These are phyloP conservation scores for Tolypocladium nubicola DNA, from an alignment of 2,329 filamentous ascomycete genomes.

Conservation along the genomic window DNA sequence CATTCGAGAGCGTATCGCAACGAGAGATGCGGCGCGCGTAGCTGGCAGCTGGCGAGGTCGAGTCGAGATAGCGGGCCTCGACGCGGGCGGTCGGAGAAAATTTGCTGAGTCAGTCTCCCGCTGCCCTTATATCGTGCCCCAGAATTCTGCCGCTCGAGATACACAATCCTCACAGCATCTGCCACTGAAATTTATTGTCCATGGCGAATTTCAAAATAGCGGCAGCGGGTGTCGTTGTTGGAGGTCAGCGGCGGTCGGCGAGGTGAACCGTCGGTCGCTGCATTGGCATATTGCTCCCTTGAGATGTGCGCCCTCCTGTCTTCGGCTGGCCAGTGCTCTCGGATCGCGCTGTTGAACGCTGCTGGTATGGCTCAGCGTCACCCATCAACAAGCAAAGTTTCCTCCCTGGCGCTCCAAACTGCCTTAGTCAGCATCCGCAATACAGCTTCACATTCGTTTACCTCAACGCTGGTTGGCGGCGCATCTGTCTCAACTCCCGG, in stretches of 20 bases:
- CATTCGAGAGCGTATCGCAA: constrained; percentile 9
- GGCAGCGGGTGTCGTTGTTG: not conserved
- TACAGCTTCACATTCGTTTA: not conserved
- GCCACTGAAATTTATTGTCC: constrained; percentile 5
- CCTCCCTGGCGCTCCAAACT: not conserved
- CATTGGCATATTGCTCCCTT: not conserved
- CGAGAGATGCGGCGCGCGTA: constrained; percentile 8
- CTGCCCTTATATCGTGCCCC: constrained; percentile 31
- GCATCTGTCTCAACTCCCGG: not conserved
- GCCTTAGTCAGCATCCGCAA: not conserved
- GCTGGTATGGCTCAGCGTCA: not conserved
- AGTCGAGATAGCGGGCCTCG: not conserved
- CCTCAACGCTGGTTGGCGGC: not conserved
- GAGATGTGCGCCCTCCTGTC: not conserved
- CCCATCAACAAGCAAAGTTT: not conserved
- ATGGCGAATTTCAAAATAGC: constrained; percentile 4
- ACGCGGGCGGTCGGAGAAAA: constrained; percentile 26
- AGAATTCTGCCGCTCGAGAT: constrained; percentile 23
- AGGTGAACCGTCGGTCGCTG: not conserved
- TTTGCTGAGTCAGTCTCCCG: constrained; percentile 28
- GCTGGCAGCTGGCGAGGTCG: not conserved
- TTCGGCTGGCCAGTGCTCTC: not conserved
- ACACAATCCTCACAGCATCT: constrained; percentile 24
- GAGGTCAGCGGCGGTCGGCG: not conserved
- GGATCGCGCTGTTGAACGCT: not conserved